Percentiles rank a stretch among this genome's conserved stretches.
Evolutionary conservation across 2,329 filamentous ascomycete species (phyloP).

Genomic region (Conoideocrella luteorostrata): DNA sequence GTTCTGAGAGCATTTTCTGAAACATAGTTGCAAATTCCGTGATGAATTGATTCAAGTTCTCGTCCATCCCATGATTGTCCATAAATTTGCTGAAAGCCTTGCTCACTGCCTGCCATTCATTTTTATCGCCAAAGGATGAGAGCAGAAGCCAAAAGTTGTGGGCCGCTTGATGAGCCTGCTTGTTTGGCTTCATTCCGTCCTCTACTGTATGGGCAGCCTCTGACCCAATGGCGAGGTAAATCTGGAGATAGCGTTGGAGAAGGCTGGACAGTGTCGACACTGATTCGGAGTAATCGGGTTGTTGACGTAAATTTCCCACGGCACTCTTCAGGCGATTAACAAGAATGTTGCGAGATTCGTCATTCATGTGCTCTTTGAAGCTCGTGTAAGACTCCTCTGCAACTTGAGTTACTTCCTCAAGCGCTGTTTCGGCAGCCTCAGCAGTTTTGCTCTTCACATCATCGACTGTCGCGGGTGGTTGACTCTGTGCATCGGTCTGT

Average conservation of each 20-base stretch:
- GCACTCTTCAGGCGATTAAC: slow-evolving; percentile 70
- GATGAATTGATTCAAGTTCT: slow-evolving; percentile 75
- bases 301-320: slow-evolving; percentile 65
- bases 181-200: slow-evolving; percentile 66
- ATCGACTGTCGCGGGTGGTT: slow-evolving; percentile 45
- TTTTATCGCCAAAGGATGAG: slow-evolving; percentile 67
- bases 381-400: slow-evolving; percentile 58
- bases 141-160: slow-evolving; percentile 76
- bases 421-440: slow-evolving; percentile 40
- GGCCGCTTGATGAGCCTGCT: slow-evolving; percentile 66
- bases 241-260: slow-evolving; percentile 68
- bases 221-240: slow-evolving; percentile 68
- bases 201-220: slow-evolving; percentile 61
- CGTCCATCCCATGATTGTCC: slow-evolving; percentile 67
- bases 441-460: slow-evolving; percentile 55
- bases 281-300: slow-evolving; percentile 78
- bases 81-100: slow-evolving; percentile 62
- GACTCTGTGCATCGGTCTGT: slow-evolving; percentile 20
- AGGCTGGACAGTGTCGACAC: slow-evolving; percentile 72
- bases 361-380: slow-evolving; percentile 64
- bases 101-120: slow-evolving; percentile 72
- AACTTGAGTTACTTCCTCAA: slow-evolving; percentile 5
- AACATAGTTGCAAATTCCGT: slow-evolving; percentile 66
- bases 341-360: slow-evolving; percentile 67
- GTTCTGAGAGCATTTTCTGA: slow-evolving; percentile 77